Conservation (phyloP, 305 asterid species). For the Andrographis paniculata region DNA sequence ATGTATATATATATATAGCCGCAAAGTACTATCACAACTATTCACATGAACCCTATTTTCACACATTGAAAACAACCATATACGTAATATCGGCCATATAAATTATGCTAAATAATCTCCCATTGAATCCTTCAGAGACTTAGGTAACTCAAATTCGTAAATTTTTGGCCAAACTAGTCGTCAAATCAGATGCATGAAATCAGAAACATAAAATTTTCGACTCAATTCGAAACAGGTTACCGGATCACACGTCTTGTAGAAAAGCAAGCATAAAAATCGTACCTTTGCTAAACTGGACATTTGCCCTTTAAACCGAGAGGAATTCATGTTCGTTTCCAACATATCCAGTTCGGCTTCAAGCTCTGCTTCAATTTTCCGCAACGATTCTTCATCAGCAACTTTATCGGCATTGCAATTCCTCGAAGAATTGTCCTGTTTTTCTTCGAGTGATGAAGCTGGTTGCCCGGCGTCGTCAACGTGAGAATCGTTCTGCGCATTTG, state of each 20-base stretch:
- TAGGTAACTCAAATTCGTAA: too few species aligned
- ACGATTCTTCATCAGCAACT: slow-evolving; percentile 48
- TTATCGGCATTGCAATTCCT: slow-evolving; percentile 18
- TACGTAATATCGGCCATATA: too few species aligned
- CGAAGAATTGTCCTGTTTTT: slow-evolving; percentile 15
- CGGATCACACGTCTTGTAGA: neutral
- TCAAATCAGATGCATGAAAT: too few species aligned
- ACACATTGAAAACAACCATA: too few species aligned
- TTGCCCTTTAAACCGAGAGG: slow-evolving; percentile 42
- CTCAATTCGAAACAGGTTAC: neutral
- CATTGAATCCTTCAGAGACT: too few species aligned
- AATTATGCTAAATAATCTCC: too few species aligned
- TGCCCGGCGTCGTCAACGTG: slow-evolving; percentile 20
- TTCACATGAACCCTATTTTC: too few species aligned
- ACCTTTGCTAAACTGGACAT: slow-evolving; percentile 46
- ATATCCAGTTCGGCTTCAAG: slow-evolving; percentile 90
- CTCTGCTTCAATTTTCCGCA: slow-evolving; percentile 82
- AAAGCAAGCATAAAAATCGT: slow-evolving; percentile 12
- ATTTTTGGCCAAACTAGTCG: too few species aligned
- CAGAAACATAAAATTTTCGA: neutral
- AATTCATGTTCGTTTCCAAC: slow-evolving; percentile 57
- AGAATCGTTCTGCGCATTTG: slow-evolving; percentile 29
- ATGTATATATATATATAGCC: too few species aligned
- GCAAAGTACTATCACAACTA: too few species aligned
- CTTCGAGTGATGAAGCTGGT: slow-evolving; percentile 27